These are phyloP conservation scores for Populus trichocarpa DNA, from an alignment of 441 rosid species.

Conservation along the genomic window DNA sequence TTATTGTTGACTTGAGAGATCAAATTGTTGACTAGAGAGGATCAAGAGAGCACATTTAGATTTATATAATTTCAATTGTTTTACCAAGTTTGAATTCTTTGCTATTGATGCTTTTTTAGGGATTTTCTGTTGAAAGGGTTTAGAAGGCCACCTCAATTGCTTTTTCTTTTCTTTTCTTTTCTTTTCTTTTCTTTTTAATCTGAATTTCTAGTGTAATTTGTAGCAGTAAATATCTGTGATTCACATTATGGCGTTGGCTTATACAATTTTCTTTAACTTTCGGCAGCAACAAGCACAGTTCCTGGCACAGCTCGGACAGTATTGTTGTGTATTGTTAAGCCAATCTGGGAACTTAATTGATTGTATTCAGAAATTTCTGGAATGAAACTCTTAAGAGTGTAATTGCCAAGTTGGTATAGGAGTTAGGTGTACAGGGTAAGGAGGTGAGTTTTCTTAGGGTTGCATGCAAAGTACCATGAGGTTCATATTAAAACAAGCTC, in stretches of 20 bases:
- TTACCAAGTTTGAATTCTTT: background rate
- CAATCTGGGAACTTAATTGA: background rate
- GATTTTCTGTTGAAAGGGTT: background rate
- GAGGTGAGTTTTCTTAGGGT: background rate
- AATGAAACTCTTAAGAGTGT: background rate
- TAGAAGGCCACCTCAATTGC: background rate
- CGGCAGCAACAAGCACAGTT: constrained; percentile 23
- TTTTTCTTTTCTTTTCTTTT: background rate
- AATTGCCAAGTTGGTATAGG: constrained; percentile 4
- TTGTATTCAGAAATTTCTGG: background rate
- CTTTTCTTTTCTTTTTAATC: background rate
- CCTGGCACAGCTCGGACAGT: background rate
- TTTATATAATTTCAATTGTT: background rate
- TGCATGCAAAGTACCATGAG: constrained; percentile 30
- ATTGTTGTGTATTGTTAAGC: background rate
- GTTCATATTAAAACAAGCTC: constrained; percentile 25
- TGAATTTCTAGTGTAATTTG: background rate
- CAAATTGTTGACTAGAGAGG: too few species aligned
- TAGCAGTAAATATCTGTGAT: background rate
- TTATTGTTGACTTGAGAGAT: background rate
- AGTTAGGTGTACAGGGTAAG: constrained; percentile 3
- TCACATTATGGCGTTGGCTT: background rate
- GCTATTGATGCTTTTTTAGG: too few species aligned
- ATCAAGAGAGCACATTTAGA: background rate
- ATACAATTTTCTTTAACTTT: background rate